Percentiles rank a stretch among this genome's conserved stretches.
Conservation (phyloP, 2,329 filamentous ascomycete species). For the Aphanocladium album region DNA sequence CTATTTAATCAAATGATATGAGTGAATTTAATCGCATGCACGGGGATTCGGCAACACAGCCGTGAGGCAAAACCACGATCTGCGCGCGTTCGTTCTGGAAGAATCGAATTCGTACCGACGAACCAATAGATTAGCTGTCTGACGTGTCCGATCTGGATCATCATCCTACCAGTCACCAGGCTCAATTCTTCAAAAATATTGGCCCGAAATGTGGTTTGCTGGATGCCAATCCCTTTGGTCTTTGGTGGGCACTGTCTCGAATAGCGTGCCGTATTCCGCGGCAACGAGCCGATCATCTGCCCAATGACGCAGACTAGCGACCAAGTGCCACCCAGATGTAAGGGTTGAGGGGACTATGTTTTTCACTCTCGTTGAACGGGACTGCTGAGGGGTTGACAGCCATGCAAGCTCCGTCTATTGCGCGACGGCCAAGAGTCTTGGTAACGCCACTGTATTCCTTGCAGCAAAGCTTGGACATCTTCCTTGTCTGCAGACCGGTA, state of each 20-base stretch:
- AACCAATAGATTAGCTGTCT: background rate
- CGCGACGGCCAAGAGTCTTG: background rate
- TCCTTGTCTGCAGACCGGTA: background rate
- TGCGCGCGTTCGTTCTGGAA: no score
- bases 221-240: background rate
- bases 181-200: background rate
- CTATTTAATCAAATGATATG: no score
- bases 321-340: background rate
- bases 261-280: background rate
- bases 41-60: no score
- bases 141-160: background rate
- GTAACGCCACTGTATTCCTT: background rate
- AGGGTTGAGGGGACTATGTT: background rate
- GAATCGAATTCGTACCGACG: no score
- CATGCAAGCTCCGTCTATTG: background rate
- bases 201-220: background rate
- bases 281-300: background rate
- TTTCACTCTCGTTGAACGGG: background rate
- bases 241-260: background rate
- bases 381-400: background rate
- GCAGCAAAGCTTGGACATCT: background rate
- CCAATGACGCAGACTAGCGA: background rate
- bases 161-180: background rate
- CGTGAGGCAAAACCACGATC: no score
- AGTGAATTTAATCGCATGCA: no score